Evolutionary conservation across 2,329 filamentous ascomycete species (phyloP), one percentile per base, ranked within the genome.

Genomic region (Didymella sp.): DNA sequence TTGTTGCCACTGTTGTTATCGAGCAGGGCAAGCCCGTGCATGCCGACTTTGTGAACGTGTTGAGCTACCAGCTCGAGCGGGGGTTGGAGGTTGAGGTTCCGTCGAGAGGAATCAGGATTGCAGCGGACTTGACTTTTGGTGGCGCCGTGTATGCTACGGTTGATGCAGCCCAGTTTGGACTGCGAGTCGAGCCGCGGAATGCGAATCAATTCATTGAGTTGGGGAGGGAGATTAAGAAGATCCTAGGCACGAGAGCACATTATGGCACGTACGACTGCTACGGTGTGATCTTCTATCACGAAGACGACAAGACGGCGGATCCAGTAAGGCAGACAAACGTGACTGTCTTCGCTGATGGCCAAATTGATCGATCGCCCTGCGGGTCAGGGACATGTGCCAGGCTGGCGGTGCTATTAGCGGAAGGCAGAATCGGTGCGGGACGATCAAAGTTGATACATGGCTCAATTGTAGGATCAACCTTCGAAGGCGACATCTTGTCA

Each of bases 361-460:
- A 58, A 28, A 45, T 62, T 6, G 57, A 62, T 15, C 47, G 58
- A 1, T 62, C 51, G 2, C 60, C 60, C 11, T 60, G 60, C 24
- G 54, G 57, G 12, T 62, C 60, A n/a, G 57, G 57, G n/a, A 58
- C 60, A 5, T 50, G 51, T 35, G 54, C 60, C 25, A 47, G 54
- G 44, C 40, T 60, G 25, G 54, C 54, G 3, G 58, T 60, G 6
- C 42, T 59, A 30, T 35, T 53, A 1, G 59, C 56, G 6, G 44
- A 61, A 17, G 59, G 59, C 4, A 28, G 48, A 15, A 0, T 61
- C 4, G 44, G 44, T 22, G 43, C 45, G 6, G 56, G 48, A 19
- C 38, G 51, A 4, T 51, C 45, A 4, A 58, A 53, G 33, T 19
- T 60, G 22, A 25, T 62, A 40, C 57, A 62, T 21, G 76, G 22